A percentile compares a stretch with the other conserved stretches of the same genome.
phyloP scores from a whole-genome alignment of 1,284 basidiomycete genomes.

The Malassezia obtusa region DNA sequence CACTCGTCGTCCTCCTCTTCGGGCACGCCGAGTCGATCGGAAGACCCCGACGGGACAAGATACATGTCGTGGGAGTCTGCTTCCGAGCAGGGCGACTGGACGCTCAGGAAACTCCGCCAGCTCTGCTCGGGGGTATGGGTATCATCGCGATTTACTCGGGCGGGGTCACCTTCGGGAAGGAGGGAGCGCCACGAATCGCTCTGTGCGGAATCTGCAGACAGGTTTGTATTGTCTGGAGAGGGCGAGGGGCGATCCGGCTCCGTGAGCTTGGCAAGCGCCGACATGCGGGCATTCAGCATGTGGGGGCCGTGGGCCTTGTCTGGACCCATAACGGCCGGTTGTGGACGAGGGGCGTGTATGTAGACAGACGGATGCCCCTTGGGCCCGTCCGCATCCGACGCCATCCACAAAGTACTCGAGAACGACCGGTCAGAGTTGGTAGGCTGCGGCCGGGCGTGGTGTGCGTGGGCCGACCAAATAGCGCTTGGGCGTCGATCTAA shows the following conservation, averaged over 20 bases:
- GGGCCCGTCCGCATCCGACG: not conserved
- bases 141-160: not conserved
- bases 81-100: not conserved
- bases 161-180: not conserved
- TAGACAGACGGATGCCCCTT: not conserved
- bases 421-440: too few relatives aligned
- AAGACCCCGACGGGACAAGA: not conserved
- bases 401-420: not conserved
- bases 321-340: too few relatives aligned
- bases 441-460: too few relatives aligned
- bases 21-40: not conserved
- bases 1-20: not conserved
- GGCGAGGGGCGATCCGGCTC: not conserved
- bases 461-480: too few relatives aligned
- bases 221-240: not conserved
- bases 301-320: not conserved
- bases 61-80: slow-evolving; percentile 9
- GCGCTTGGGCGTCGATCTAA: too few relatives aligned
- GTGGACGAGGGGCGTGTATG: not conserved
- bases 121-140: slow-evolving; percentile 1
- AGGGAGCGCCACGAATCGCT: slow-evolving; percentile 2
- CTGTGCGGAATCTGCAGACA: not conserved
- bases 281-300: not conserved
- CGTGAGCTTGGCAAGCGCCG: slow-evolving; percentile 7
- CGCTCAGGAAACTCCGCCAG: slow-evolving; percentile 7